Base-by-base conservation (phyloP, 306 rosid species). In the Astragalus glycyphyllos region DNA sequence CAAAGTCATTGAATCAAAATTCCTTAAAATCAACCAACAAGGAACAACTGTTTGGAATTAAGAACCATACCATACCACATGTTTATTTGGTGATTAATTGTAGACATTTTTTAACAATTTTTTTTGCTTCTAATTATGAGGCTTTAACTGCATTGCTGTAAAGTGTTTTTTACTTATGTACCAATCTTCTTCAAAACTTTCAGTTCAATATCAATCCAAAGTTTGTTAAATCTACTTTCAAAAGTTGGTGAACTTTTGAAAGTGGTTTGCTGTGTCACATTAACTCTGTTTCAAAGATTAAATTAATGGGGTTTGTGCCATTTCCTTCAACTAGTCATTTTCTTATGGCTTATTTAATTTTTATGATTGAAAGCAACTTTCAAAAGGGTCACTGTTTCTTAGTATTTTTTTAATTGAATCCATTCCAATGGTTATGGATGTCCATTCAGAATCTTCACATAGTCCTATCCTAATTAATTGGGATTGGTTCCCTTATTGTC, bases 401-500 rank as follows among this genome's bases (percentile, higher is more conserved):
- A 20, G 31, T n/a, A 65, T 40, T 56, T 64, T 54, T 54, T 73
- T 26, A 68, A 57, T 77, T 78, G 48, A 72, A 68, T 48, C 31
- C 53, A 14, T 71, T 72, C 38, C 70, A 71, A 73, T 65, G 65
- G 81, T 57, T 79, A 81, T 87, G 82, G 83, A 71, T 84, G 80
- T 79, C 84, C 82, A 81, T 75, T 84, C 84, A 70, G 83, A 86
- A 81, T 71, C 85, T 71, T 55, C 64, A 55, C 66, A 58, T 57
- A 31, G 66, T 63, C 83, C 81, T 79, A 76, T 80, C 83, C 65
- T 48, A 45, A 64, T 23, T 78, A 63, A 56, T 44, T 77, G 65
- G 77, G 17, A 66, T 70, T 69, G 71, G 62, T 11, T 65, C 81
- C 61, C 31, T 53, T 16, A 29, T 76, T 60, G 71, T 68, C 76